Conservation (phyloP, 2,329 filamentous ascomycete genomes). For the Ophiocordyceps polyrhachis-furcata region DNA sequence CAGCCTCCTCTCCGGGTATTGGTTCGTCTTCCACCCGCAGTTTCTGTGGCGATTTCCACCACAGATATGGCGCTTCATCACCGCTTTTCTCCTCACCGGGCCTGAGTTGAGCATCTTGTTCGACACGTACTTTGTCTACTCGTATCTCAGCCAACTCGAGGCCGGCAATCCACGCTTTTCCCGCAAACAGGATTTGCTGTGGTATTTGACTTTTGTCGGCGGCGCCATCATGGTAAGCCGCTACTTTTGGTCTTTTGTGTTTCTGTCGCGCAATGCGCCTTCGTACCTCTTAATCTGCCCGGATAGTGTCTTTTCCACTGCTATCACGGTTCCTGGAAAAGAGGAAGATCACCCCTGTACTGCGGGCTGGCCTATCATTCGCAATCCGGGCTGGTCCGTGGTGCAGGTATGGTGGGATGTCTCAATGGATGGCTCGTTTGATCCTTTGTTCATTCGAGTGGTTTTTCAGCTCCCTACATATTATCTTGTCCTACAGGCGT, state of each 20-base stretch:
- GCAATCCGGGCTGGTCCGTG: constrained; percentile 45
- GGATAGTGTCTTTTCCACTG: constrained; percentile 47
- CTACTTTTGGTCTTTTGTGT: constrained; percentile 7
- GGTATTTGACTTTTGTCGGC: constrained; percentile 60
- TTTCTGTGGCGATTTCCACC: constrained; percentile 32
- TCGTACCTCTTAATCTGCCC: constrained; percentile 52
- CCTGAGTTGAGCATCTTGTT: constrained; percentile 35
- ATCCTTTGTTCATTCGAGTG: constrained; percentile 39
- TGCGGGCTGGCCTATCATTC: constrained; percentile 43
- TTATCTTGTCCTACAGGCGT: constrained; percentile 11
- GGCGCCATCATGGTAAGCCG: constrained; percentile 58
- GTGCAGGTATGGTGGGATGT: constrained; percentile 60
- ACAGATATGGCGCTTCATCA: constrained; percentile 23
- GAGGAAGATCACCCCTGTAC: constrained; percentile 65
- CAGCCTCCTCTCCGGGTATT: constrained; percentile 27
- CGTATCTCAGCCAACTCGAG: constrained; percentile 60
- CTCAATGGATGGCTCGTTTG: constrained; percentile 49
- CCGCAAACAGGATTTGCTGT: constrained; percentile 59
- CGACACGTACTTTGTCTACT: constrained; percentile 61
- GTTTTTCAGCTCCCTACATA: constrained; percentile 47
- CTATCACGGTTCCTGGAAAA: constrained; percentile 71
- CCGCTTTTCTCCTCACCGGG: constrained; percentile 22
- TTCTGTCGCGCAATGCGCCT: constrained; percentile 3
- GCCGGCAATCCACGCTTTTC: constrained; percentile 50
- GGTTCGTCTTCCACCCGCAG: constrained; percentile 32